A percentile compares a stretch with the other conserved stretches of the same genome.
phyloP scores from a whole-genome alignment of 73 alveolate genomes.

The Paramecium biaurelia region DNA sequence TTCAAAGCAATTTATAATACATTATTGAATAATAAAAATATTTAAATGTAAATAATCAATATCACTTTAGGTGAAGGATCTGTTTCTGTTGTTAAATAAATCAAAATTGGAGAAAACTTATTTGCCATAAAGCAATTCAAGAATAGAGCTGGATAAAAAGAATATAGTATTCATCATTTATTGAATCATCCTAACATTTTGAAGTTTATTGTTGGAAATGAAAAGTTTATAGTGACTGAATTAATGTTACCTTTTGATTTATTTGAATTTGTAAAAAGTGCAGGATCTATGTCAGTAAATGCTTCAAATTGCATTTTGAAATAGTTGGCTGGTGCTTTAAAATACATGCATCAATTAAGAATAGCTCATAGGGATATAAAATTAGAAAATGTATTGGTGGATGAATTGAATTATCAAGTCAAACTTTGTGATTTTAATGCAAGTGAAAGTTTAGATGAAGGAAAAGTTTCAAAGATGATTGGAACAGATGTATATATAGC shows the following conservation, averaged over 20 bases:
- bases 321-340: neutral
- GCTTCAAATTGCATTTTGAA: neutral
- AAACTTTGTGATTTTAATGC: neutral
- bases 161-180: neutral
- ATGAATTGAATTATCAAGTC: neutral
- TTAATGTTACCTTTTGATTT: neutral
- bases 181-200: neutral
- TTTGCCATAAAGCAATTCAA: neutral
- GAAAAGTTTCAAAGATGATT: neutral
- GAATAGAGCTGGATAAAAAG: neutral
- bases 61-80: neutral
- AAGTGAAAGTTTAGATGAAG: neutral
- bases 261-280: neutral
- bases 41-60: neutral
- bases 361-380: constrained; percentile 60
- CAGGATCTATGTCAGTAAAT: neutral
- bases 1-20: neutral
- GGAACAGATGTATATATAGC: neutral
- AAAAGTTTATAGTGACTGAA: neutral
- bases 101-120: neutral
- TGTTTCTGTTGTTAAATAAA: neutral
- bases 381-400: constrained; percentile 54
- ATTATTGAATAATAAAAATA: neutral
- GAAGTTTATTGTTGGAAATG: neutral
- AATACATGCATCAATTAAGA: neutral